Conservation (phyloP, 108 stramenopile species). For the Nitzschia sp. region DNA sequence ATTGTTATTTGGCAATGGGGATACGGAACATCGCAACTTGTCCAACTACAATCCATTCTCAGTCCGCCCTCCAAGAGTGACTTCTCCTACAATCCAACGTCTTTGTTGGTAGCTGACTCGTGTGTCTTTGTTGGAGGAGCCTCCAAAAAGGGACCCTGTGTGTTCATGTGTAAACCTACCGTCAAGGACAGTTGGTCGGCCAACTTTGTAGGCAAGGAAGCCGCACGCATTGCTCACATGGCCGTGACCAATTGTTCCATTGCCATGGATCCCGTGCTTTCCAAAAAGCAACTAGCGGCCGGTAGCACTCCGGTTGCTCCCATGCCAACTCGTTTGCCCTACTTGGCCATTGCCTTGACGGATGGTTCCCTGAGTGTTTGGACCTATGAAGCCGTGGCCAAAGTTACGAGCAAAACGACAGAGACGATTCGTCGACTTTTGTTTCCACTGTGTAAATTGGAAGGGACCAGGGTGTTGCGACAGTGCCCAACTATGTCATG, state of each 20-base stretch:
- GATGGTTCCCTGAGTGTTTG: constrained; percentile 73
- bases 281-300: background rate
- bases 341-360: constrained; percentile 67
- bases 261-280: background rate
- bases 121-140: constrained; percentile 75
- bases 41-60: constrained; percentile 63
- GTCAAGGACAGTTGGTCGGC: constrained; percentile 73
- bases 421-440: constrained; percentile 35
- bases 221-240: constrained; percentile 38
- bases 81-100: constrained; percentile 54
- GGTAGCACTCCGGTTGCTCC: constrained; percentile 1
- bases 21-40: constrained; percentile 31
- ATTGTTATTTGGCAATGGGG: constrained; percentile 87
- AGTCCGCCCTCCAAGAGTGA: constrained; percentile 53
- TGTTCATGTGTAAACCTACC: constrained; percentile 73
- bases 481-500: background rate
- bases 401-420: constrained; percentile 14
- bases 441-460: constrained; percentile 52
- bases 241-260: constrained; percentile 31
- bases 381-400: constrained; percentile 67
- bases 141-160: constrained; percentile 48
- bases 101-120: constrained; percentile 65
- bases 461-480: constrained; percentile 20
- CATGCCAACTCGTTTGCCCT: constrained; percentile 36
- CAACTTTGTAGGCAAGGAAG: constrained; percentile 45